These are phyloP conservation scores for Cunninghamia lanceolata DNA, from an alignment of 75 land plant genomes.

Conservation along the genomic window DNA sequence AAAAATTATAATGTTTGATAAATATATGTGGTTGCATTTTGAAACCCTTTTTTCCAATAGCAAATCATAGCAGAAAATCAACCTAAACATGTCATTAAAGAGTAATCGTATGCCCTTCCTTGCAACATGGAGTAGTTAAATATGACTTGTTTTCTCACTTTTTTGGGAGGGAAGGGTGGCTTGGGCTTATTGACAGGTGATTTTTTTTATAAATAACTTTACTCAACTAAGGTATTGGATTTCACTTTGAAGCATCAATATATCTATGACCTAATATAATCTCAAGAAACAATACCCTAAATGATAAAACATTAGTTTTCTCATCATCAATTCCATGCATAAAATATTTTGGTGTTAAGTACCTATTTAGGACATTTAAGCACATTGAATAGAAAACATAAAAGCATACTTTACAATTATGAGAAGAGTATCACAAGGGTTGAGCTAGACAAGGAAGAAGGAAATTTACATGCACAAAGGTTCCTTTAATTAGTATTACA, in stretches of 20 bases:
- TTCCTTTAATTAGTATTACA: slow-evolving; percentile 83
- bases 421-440: neutral
- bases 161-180: neutral
- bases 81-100: neutral
- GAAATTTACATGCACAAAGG: slow-evolving; percentile 58
- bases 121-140: neutral
- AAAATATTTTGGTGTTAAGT: slow-evolving; percentile 92
- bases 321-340: slow-evolving; percentile 95
- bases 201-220: neutral
- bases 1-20: neutral
- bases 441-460: neutral
- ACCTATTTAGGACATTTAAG: slow-evolving; percentile 29
- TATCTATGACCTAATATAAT: slow-evolving; percentile 74
- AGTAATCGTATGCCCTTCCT: neutral
- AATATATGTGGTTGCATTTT: neutral
- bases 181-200: neutral
- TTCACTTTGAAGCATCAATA: slow-evolving; percentile 60
- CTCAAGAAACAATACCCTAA: slow-evolving; percentile 85
- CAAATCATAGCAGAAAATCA: neutral
- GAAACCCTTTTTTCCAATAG: neutral
- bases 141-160: neutral
- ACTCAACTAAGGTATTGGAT: slow-evolving; percentile 65
- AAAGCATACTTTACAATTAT: neutral
- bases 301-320: slow-evolving; percentile 87
- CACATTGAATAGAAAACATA: neutral